Percentiles rank a stretch among this genome's conserved stretches.
These are phyloP conservation scores for Chenopodium berlandieri DNA, from an alignment of 148 eudicot genomes.

Conservation along the genomic window DNA sequence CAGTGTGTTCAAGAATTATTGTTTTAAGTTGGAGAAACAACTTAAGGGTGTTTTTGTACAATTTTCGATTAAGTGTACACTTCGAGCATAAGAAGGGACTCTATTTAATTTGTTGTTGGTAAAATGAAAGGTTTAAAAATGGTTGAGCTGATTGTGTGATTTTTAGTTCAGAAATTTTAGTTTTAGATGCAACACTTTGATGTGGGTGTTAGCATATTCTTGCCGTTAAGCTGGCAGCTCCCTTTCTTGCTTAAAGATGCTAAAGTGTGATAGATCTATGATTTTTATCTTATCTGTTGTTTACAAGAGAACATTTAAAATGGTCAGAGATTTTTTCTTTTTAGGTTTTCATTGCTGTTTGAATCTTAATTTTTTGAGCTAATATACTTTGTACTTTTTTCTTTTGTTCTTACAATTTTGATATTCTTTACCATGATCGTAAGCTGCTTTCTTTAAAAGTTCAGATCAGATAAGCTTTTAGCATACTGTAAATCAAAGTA, in stretches of 20 bases:
- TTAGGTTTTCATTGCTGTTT: not conserved
- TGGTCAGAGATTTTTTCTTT: no score
- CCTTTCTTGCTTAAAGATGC: not conserved
- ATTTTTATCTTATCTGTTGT: no score
- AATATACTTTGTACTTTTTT: not conserved
- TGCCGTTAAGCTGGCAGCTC: slow-evolving; percentile 7
- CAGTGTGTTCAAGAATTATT: not conserved
- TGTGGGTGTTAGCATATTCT: not conserved
- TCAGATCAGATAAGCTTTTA: not conserved
- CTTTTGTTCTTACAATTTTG: not conserved
- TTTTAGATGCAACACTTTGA: not conserved
- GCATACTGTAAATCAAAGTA: not conserved
- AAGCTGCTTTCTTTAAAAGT: not conserved
- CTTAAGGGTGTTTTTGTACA: not conserved
- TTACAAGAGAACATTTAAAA: no score
- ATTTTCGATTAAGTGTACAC: not conserved
- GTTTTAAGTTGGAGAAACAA: not conserved
- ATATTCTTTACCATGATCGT: not conserved
- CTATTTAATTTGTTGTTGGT: not conserved
- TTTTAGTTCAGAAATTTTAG: not conserved
- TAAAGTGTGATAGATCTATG: no score
- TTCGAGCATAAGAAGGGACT: not conserved
- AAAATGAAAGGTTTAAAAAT: not conserved
- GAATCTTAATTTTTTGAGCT: not conserved
- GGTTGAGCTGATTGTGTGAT: not conserved